Percentiles rank a stretch among this genome's conserved stretches.
These are phyloP conservation scores for Penicillium robsamsonii DNA, from an alignment of 495 filamentous ascomycete species.

Conservation along the genomic window DNA sequence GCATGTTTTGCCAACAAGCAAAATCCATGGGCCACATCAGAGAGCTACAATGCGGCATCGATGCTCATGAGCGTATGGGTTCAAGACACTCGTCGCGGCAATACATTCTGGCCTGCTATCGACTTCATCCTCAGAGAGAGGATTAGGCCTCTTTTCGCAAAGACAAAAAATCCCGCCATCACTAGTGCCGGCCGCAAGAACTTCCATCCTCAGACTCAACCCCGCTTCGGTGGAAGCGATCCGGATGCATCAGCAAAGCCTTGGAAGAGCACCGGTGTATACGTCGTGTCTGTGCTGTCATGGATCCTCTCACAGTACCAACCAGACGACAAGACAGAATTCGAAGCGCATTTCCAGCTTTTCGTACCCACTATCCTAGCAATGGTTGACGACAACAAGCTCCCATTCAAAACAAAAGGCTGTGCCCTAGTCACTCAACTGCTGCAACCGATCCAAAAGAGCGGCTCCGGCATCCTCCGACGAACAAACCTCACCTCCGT, in stretches of 20 bases:
- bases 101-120: conserved; percentile 46
- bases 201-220: conserved; percentile 46
- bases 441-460: conserved; percentile 54
- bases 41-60: conserved; percentile 27
- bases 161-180: conserved; percentile 59
- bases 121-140: conserved; percentile 51
- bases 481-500: conserved; percentile 75
- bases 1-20: conserved; percentile 48
- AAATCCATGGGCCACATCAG: conserved; percentile 56
- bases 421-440: conserved; percentile 60
- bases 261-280: conserved; percentile 68
- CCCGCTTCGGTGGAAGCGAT: conserved; percentile 43
- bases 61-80: conserved; percentile 42
- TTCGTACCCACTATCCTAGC: conserved; percentile 80
- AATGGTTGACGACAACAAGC: conserved; percentile 68
- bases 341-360: conserved; percentile 67
- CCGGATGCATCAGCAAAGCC: conserved; percentile 56
- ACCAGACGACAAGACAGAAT: conserved; percentile 26
- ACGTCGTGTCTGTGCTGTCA: conserved; percentile 59
- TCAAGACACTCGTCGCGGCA: conserved; percentile 14
- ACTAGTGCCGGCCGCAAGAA: conserved; percentile 62
- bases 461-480: conserved; percentile 52
- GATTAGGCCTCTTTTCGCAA: conserved; percentile 70
- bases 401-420: conserved; percentile 56
- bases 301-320: conserved; percentile 60